phyloP scores from a whole-genome alignment of 2,329 filamentous ascomycete species.

The Neonectria sp. region DNA sequence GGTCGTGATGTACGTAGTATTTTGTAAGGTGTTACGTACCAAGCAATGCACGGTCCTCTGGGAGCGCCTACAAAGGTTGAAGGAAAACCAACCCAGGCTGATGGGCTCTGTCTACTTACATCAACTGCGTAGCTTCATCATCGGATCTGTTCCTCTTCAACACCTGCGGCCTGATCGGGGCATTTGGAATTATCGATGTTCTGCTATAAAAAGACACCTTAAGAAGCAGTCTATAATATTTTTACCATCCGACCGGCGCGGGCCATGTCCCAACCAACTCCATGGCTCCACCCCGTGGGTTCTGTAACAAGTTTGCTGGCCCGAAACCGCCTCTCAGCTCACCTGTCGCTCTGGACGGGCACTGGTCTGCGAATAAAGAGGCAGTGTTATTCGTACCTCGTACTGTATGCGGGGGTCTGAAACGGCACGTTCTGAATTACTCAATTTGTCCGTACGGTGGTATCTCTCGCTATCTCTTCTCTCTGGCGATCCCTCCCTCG shows the following conservation, averaged over 20 bases:
- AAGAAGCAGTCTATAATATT: background rate
- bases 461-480: slow-evolving; percentile 32
- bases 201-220: background rate
- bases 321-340: background rate
- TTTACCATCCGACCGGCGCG: too few species aligned
- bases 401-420: background rate
- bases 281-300: background rate
- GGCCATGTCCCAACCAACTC: too few species aligned
- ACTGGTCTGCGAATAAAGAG: background rate
- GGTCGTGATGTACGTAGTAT: too few species aligned
- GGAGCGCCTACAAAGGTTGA: too few species aligned
- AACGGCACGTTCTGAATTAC: slow-evolving; percentile 3
- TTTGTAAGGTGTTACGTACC: background rate
- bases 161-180: too few species aligned
- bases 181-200: background rate
- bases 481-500: background rate
- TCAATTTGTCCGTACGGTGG: slow-evolving; percentile 18
- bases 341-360: background rate
- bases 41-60: background rate
- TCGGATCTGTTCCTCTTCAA: background rate
- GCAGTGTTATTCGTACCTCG: background rate
- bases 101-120: too few species aligned
- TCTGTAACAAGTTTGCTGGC: background rate
- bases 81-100: too few species aligned
- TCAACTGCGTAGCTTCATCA: too few species aligned